Percentiles rank a stretch among this genome's conserved stretches.
These are phyloP conservation scores for Crithidia expoeki DNA, from an alignment of 208 protist species.

Conservation along the genomic window DNA sequence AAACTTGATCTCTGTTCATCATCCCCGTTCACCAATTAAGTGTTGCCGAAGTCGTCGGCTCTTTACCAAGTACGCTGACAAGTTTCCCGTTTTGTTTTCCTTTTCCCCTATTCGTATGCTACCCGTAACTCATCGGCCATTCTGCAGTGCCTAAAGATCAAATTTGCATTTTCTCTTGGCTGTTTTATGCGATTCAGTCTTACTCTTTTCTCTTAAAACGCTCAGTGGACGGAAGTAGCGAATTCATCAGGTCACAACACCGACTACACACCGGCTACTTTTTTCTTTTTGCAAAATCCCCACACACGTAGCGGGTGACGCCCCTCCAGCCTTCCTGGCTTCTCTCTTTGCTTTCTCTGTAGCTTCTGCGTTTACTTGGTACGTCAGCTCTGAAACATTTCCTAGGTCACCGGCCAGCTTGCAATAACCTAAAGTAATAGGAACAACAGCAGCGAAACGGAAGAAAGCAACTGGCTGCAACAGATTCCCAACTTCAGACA, in stretches of 20 bases:
- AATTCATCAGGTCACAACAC: too few relatives aligned
- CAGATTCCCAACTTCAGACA: too few relatives aligned
- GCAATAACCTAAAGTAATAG: not conserved
- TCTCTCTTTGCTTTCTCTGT: slow-evolving; percentile 6
- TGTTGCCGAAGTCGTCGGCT: too few relatives aligned
- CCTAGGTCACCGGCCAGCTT: too few relatives aligned
- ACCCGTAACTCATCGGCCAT: not conserved
- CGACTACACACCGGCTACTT: too few relatives aligned
- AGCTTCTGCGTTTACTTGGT: not conserved
- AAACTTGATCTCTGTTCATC: not conserved
- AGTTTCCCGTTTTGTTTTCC: not conserved
- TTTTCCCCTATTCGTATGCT: not conserved
- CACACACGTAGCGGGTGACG: too few relatives aligned
- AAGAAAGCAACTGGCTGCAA: too few relatives aligned
- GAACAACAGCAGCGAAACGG: not conserved
- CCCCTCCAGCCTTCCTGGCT: too few relatives aligned
- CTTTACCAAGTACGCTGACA: not conserved
- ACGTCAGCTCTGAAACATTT: not conserved
- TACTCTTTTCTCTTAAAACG: slow-evolving; percentile 10
- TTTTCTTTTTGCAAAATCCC: too few relatives aligned
- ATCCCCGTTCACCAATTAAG: too few relatives aligned
- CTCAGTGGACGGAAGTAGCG: too few relatives aligned
- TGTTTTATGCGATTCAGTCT: slow-evolving; percentile 2
- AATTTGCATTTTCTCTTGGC: slow-evolving; percentile 4
- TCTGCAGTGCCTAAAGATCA: not conserved